Base-by-base conservation (phyloP, 75 land plant genomes). In the Azolla pinnata region DNA sequence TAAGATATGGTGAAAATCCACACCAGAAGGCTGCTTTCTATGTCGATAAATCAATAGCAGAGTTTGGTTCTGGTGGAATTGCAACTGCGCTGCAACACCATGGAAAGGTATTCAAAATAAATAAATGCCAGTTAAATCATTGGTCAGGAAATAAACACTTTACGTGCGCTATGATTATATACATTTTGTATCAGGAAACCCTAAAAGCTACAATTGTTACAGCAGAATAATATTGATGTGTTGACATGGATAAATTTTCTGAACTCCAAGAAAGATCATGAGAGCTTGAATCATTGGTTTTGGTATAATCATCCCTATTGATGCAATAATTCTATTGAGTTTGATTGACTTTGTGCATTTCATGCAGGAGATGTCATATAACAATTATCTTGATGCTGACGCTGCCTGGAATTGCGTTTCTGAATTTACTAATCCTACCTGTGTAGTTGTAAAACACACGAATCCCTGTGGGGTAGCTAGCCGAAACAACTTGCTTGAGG, bases 351-450 rank as follows among this genome's bases (percentile, higher is more conserved):
- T 72, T 25, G 29, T 26, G 0, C 48, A 55, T 42, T 61, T 44
- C 30, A 27, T 78, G 78, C 85, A 95, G 99, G 99, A 89, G 65
- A 95, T 95, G 99, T 95, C 99, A 44, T 95, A 95, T 51, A 95
- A 95, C 63, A 95, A 95, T 61, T 89, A 90, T 68, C 70, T 95
- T 65, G 99, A 95, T 79, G 91, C 97, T 44, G 97, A 95, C 78
- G 99, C 99, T 18, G 99, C 99, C 49, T 95, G 99, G 99, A 95
- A 95, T 62, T 89, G 90, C 67, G 99, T 90, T 9, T 81, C 81
- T 18, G 99, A 95, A 44, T 95, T 95, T 69, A 66, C 62, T 8
- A 76, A 57, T 14, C 83, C 87, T 27, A 86, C 99, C 1, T 95
- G 99, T 78, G 99, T 95, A 21, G 51, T 95, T 61, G 99, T 95